phyloP scores from a whole-genome alignment of 495 filamentous ascomycete genomes.

The Viridothelium virens region DNA sequence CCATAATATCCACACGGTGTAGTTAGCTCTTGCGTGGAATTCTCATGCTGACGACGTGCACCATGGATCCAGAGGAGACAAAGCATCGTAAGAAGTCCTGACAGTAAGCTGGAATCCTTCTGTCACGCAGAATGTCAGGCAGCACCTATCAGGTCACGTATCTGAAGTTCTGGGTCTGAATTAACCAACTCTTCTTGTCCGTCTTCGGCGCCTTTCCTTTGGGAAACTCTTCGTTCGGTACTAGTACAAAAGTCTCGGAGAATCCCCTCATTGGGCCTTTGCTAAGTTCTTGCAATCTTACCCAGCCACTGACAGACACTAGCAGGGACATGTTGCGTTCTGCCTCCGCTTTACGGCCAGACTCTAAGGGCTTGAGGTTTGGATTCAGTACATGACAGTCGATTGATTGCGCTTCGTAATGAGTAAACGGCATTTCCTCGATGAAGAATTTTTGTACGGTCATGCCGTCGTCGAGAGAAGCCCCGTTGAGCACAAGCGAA shows the following conservation, averaged over 20 bases:
- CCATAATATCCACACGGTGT: too few species aligned
- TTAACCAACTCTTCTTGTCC: conserved; percentile 49
- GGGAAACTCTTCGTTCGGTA: conserved; percentile 60
- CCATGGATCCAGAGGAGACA: too few species aligned
- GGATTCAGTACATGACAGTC: conserved; percentile 70
- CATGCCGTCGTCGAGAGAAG: conserved; percentile 46
- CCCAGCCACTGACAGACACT: conserved; percentile 58
- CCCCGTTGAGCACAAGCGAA: conserved; percentile 60
- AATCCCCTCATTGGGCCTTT: conserved; percentile 55
- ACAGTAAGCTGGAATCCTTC: too few species aligned
- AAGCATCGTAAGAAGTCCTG: too few species aligned
- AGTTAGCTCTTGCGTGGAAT: too few species aligned
- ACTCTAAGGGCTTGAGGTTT: conserved; percentile 37
- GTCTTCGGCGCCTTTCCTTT: conserved; percentile 37
- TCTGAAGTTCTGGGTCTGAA: conserved; percentile 64
- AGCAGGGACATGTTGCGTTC: conserved; percentile 60
- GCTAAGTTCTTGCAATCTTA: conserved; percentile 51
- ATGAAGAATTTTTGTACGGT: conserved; percentile 54
- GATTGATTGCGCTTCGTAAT: conserved; percentile 58
- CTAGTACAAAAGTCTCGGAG: conserved; percentile 66
- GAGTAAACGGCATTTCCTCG: conserved; percentile 50
- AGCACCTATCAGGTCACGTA: conserved; percentile 18
- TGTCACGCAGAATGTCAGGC: not conserved
- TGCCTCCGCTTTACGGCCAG: conserved; percentile 33
- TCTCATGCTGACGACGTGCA: too few species aligned